Base-by-base conservation (phyloP, 1,139 yeast genomes). In the Kazachstania sp. region DNA sequence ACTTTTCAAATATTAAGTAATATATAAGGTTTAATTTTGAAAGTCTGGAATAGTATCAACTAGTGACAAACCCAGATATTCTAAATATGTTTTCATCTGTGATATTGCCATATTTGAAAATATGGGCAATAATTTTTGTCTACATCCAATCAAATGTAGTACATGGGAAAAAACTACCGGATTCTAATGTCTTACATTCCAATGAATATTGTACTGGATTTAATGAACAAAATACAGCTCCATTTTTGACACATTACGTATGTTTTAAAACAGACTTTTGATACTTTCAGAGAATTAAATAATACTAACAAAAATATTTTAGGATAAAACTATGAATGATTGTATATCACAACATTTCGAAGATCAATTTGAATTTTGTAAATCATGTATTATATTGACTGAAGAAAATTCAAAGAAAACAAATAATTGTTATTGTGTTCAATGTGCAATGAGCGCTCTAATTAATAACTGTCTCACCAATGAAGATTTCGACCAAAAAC, bases 361-460 rank as follows among this genome's bases (percentile, higher is more conserved):
- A 16, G 35, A 38, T n/a, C 50, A 45, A n/a, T 44, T 45, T 13
- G 39, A 47, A 9, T 45, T 45, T 26, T 57, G 61, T 44, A 34
- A 42, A 4, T 41, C 51, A 8, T 57, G 61, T 45, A 45, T 53
- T 15, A 39, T 51, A 16, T 47, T 52, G 5, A 50, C 54, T 28
- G 39, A 43, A 9, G 43, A 42, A 11, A 45, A 48, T 16, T 39
- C 49, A 15, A 43, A 49, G 29, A 54, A 49, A 43, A 40, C 44
- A 3, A 50, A 54, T 23, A 54, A 54, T 32, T 57, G 60, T 46
- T 50, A 45, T 12, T 57, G 61, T 47, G 37, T 55, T 11, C 52
- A 54, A 39, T 57, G 61, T 43, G 47, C 50, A 8, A 15, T 53
- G n/a, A 43, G 42, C 3, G 46, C 53, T 7, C 37, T 55, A 28